These are phyloP conservation scores for Micractinium sp. DNA, from an alignment of 139 green algal genomes.

Conservation along the genomic window DNA sequence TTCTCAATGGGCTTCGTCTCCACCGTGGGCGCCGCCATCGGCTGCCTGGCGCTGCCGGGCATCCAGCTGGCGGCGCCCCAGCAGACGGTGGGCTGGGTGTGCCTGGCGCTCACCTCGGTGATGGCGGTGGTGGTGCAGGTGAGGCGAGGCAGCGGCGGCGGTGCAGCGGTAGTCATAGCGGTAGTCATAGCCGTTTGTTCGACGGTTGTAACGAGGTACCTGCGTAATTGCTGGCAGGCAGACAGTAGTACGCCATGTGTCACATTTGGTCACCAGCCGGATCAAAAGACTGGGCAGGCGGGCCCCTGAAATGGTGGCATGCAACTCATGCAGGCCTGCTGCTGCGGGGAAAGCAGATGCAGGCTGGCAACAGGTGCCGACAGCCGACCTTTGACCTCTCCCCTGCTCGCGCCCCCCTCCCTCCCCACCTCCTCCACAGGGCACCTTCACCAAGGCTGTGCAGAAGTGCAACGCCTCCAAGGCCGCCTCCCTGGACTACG, in stretches of 20 bases:
- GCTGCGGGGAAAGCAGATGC: too few species aligned
- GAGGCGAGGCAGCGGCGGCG: neutral
- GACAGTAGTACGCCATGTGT: neutral
- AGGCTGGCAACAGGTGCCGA: neutral
- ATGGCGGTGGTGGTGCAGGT: slow-evolving; percentile 11
- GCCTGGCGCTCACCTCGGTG: neutral
- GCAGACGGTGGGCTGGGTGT: neutral
- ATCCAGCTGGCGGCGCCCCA: neutral
- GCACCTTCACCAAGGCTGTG: neutral
- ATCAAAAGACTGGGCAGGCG: too few species aligned
- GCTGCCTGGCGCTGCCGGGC: neutral
- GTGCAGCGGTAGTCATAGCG: too few species aligned
- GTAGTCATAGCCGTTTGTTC: too few species aligned
- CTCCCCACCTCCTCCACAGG: neutral
- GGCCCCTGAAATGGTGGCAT: too few species aligned
- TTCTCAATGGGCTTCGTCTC: slow-evolving; percentile 2
- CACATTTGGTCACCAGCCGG: too few species aligned
- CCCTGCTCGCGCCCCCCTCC: neutral
- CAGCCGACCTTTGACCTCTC: neutral
- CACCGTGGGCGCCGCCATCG: neutral
- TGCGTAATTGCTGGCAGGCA: neutral
- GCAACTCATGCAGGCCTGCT: too few species aligned
- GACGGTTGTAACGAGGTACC: neutral
- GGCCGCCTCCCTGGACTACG: slow-evolving; percentile 12
- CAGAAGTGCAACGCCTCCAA: neutral